A percentile compares a stretch with the other conserved stretches of the same genome.
phyloP scores from a whole-genome alignment of 2,329 filamentous ascomycete species.

The Plenodomus lindquistii region DNA sequence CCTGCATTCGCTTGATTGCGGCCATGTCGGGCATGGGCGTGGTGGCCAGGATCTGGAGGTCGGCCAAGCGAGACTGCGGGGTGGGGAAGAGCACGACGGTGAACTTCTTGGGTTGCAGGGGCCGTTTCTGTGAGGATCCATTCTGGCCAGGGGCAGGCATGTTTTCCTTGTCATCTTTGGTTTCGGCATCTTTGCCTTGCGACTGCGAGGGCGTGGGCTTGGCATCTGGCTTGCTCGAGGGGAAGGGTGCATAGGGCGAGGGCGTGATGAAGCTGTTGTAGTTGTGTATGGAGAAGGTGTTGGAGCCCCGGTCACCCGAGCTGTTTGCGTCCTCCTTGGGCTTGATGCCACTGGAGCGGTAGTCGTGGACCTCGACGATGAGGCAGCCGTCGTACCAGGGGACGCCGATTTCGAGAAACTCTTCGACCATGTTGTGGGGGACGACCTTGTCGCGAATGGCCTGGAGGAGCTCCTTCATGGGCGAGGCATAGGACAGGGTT shows the following conservation, averaged over 20 bases:
- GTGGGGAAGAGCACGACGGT: slow-evolving; percentile 89
- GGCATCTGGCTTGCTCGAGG: slow-evolving; percentile 32
- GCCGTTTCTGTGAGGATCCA: slow-evolving; percentile 50
- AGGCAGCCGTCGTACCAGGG: slow-evolving; percentile 89
- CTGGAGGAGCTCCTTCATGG: slow-evolving; percentile 81
- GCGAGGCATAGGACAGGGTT: slow-evolving; percentile 88
- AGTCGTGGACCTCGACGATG: slow-evolving; percentile 92
- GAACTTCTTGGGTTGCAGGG: slow-evolving; percentile 59
- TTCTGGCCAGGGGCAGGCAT: slow-evolving; percentile 58
- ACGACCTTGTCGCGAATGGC: slow-evolving; percentile 77
- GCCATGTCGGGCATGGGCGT: slow-evolving; percentile 63
- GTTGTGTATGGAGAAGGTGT: slow-evolving; percentile 86
- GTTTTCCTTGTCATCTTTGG: slow-evolving; percentile 59
- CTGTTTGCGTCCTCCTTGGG: slow-evolving; percentile 52
- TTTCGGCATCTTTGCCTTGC: slow-evolving; percentile 23
- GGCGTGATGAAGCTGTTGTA: slow-evolving; percentile 89
- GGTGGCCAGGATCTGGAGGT: slow-evolving; percentile 74
- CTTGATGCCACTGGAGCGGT: slow-evolving; percentile 69
- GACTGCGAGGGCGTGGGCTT: slow-evolving; percentile 29
- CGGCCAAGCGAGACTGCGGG: slow-evolving; percentile 70
- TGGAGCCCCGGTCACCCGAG: slow-evolving; percentile 62
- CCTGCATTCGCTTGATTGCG: slow-evolving; percentile 54
- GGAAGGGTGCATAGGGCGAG: slow-evolving; percentile 80
- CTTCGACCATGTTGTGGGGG: slow-evolving; percentile 84
- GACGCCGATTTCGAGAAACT: slow-evolving; percentile 72